These are phyloP conservation scores for Calonectria henricotiae DNA, from an alignment of 2,329 filamentous ascomycete species.

Conservation along the genomic window DNA sequence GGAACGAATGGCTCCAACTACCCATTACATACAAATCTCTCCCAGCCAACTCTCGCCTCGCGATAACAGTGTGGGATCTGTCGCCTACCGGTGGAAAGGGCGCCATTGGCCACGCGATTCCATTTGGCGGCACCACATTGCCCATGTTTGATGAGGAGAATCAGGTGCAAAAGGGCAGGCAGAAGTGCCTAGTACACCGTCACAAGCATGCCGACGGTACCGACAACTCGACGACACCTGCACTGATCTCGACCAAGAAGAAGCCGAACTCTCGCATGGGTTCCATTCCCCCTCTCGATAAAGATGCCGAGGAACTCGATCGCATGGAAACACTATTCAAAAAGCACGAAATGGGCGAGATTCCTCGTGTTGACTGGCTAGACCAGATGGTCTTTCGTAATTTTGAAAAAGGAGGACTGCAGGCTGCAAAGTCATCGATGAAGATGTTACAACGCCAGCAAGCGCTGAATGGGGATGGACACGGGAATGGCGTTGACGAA, in stretches of 20 bases:
- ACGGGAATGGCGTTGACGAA: constrained; percentile 52
- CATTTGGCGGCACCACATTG: constrained; percentile 95
- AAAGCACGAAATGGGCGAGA: constrained; percentile 98
- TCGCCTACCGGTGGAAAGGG: constrained; percentile 83
- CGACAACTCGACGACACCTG: constrained; percentile 83
- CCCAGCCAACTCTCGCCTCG: constrained; percentile 86
- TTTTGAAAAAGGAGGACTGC: constrained; percentile 83
- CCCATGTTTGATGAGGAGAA: constrained; percentile 94
- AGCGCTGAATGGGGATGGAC: constrained; percentile 60
- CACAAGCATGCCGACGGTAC: constrained; percentile 89
- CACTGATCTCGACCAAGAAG: constrained; percentile 72
- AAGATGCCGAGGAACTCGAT: constrained; percentile 88
- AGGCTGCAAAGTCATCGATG: constrained; percentile 76
- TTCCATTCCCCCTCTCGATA: constrained; percentile 71
- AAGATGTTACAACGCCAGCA: constrained; percentile 71
- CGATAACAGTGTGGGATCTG: constrained; percentile 96
- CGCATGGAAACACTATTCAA: constrained; percentile 92
- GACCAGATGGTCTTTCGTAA: constrained; percentile 94
- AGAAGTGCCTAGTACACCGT: constrained; percentile 91
- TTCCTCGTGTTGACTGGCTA: constrained; percentile 93
- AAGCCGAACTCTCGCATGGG: constrained; percentile 68
- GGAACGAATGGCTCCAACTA: constrained; percentile 97
- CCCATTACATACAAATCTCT: constrained; percentile 89
- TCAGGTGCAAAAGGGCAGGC: constrained; percentile 90
- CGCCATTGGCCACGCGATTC: constrained; percentile 83